Evolutionary conservation across 2,329 filamentous ascomycete species (phyloP), one percentile per base, ranked within the genome.

Genomic region (Diplodia corticola): DNA sequence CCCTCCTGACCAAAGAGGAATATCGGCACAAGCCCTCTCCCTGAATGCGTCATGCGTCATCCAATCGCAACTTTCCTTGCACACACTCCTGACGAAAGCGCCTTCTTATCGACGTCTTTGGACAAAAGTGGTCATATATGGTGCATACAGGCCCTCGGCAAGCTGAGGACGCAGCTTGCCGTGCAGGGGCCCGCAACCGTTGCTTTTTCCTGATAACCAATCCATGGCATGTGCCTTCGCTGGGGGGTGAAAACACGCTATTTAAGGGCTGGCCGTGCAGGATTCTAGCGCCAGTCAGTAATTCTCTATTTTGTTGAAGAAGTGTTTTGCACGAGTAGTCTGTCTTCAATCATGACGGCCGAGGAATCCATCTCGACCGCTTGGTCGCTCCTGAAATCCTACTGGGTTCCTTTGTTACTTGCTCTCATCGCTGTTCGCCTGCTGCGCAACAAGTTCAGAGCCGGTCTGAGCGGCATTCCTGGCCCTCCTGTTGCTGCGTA

Each of bases 401-500:
- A 64, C 13, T 30, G 6, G 5, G 12, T 24, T 10, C 17, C 30
- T 20, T 12, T 55, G 15, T 20, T 65, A 3, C 3, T 65, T 15
- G 22, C 17, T 6, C 26, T 30, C 1, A 4, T 65, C 5, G 53
- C 28, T 1, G n/a, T 40, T 30, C 53, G 53, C n/a, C 63, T 65
- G 9, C 53, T 59, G 22, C 44, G 20, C 53, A 59, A 65, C 22
- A 59, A 59, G n/a, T 65, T 50, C 46, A 59, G 44, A 40, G 44
- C 63, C 10, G 63, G 63, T 3, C 26, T 65, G 28, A 24, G 28
- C 55, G 77, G 78, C 68, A 83, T 90, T 17, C 87, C 87, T 0
- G 83, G 84, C 0, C 87, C 88, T 0, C 85, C 87, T 67, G 81
- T 84, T 0, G 86, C 86, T 4, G 81, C 81, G 33, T 90, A 93